Percentiles rank a stretch among this genome's conserved stretches.
These are phyloP conservation scores for Trichosporon ovoides DNA, from an alignment of 1,284 basidiomycete species.

Conservation along the genomic window DNA sequence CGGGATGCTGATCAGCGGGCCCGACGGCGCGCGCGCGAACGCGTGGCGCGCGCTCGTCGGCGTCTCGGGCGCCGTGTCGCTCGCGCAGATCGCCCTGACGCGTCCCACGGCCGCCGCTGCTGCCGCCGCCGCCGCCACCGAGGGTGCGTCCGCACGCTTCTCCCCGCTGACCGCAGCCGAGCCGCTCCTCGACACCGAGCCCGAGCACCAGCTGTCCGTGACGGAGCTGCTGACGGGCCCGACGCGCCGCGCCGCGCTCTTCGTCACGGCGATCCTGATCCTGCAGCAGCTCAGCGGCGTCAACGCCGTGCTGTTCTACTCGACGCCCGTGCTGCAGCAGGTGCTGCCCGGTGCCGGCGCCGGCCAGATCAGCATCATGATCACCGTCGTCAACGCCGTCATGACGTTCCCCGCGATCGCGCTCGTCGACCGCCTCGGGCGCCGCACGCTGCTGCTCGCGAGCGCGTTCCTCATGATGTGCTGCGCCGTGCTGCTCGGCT, in stretches of 20 bases:
- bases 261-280: conserved; percentile 66
- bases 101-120: not conserved
- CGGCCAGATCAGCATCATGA: conserved; percentile 46
- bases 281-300: conserved; percentile 76
- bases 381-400: conserved; percentile 67
- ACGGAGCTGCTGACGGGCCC: conserved; percentile 51
- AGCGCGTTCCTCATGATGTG: conserved; percentile 60
- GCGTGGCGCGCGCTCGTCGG: conserved; percentile 69
- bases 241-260: conserved; percentile 61
- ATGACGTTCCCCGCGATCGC: conserved; percentile 78
- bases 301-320: conserved; percentile 80
- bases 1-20: conserved; percentile 40
- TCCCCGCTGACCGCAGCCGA: conserved; percentile 21
- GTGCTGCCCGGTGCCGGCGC: conserved; percentile 71
- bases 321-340: conserved; percentile 73
- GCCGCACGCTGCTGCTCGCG: conserved; percentile 47
- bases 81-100: conserved; percentile 56
- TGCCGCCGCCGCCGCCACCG: not conserved
- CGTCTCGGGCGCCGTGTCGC: conserved; percentile 59
- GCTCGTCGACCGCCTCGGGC: conserved; percentile 62
- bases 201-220: conserved; percentile 26
- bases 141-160: not conserved
- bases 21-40: conserved; percentile 40
- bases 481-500: conserved; percentile 64
- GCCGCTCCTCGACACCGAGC: conserved; percentile 21